Percentiles rank a stretch among this genome's conserved stretches.
These are phyloP conservation scores for Pseudonectria foliicola DNA, from an alignment of 2,329 filamentous ascomycete genomes.

Conservation along the genomic window DNA sequence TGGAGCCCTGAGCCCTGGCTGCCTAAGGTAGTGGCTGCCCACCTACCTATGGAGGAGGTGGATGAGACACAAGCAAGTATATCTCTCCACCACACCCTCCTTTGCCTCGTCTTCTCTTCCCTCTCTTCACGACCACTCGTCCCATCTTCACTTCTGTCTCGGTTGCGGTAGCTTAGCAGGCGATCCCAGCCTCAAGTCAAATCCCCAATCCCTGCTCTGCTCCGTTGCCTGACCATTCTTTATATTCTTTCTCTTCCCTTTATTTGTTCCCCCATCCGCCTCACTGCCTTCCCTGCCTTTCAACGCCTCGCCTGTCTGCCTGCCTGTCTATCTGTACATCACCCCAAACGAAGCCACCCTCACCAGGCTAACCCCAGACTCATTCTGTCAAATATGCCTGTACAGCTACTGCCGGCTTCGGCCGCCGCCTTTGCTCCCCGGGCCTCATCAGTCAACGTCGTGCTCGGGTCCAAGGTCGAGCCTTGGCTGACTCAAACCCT, in stretches of 20 bases:
- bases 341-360: constrained; percentile 14
- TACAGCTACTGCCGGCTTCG: constrained; percentile 87
- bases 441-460: constrained; percentile 84
- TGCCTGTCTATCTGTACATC: constrained; percentile 8
- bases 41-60: too few relatives aligned
- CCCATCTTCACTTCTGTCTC: constrained; percentile 47
- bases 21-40: too few relatives aligned
- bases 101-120: constrained; percentile 32
- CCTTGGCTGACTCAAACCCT: constrained; percentile 95
- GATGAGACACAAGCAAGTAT: constrained; percentile 11
- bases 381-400: constrained; percentile 61
- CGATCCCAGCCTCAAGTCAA: constrained; percentile 34
- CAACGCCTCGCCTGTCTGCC: constrained; percentile 5
- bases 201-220: constrained; percentile 26
- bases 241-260: constrained; percentile 37
- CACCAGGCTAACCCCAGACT: constrained; percentile 3
- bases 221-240: constrained; percentile 47
- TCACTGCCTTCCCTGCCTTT: constrained; percentile 9
- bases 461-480: constrained; percentile 85
- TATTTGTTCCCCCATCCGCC: constrained; percentile 20
- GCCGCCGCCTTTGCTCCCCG: constrained; percentile 93
- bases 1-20: too few relatives aligned
- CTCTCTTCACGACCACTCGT: constrained; percentile 52
- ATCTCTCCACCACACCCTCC: constrained; percentile 41
- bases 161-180: constrained; percentile 53